Conservation (phyloP, 106 monocot genomes). For the Posidonia australis region DNA sequence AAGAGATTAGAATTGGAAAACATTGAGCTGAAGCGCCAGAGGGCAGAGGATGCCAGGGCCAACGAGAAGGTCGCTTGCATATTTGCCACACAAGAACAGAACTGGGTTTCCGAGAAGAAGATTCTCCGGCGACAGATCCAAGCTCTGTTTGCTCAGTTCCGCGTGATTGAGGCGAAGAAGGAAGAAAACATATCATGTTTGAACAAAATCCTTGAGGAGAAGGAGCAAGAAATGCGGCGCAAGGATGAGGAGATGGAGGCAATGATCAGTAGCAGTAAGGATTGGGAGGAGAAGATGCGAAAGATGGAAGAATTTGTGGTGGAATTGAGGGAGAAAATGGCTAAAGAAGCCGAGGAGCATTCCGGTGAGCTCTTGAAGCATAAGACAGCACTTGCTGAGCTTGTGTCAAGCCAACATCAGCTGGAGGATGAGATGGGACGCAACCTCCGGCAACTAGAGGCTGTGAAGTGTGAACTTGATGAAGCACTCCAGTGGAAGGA, state of each 20-base stretch:
- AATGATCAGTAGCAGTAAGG: neutral
- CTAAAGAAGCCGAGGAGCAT: constrained; percentile 37
- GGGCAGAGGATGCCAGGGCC: constrained; percentile 73
- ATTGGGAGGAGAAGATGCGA: constrained; percentile 31
- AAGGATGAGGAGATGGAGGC: constrained; percentile 18
- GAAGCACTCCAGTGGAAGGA: constrained; percentile 31
- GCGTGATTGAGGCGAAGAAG: constrained; percentile 18
- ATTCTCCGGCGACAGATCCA: constrained; percentile 48
- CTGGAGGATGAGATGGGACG: constrained; percentile 41
- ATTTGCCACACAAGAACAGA: constrained; percentile 72
- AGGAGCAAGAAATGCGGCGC: constrained; percentile 25
- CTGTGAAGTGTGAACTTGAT: constrained; percentile 37
- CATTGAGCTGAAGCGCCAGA: constrained; percentile 31
- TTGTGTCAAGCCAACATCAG: constrained; percentile 41
- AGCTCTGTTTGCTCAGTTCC: constrained; percentile 31
- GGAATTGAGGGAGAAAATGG: constrained; percentile 29
- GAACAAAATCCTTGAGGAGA: constrained; percentile 32
- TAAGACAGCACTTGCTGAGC: constrained; percentile 48
- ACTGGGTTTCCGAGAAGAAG: constrained; percentile 68
- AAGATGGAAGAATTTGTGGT: constrained; percentile 26
- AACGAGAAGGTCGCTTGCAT: constrained; percentile 86
- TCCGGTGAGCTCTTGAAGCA: constrained; percentile 45
- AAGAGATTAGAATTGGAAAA: constrained; percentile 27
- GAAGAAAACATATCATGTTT: constrained; percentile 30
- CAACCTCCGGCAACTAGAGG: constrained; percentile 26